Evolutionary conservation across 2,329 filamentous ascomycete species (phyloP), one percentile per base, ranked within the genome.

Genomic region (Monilinia laxa): DNA sequence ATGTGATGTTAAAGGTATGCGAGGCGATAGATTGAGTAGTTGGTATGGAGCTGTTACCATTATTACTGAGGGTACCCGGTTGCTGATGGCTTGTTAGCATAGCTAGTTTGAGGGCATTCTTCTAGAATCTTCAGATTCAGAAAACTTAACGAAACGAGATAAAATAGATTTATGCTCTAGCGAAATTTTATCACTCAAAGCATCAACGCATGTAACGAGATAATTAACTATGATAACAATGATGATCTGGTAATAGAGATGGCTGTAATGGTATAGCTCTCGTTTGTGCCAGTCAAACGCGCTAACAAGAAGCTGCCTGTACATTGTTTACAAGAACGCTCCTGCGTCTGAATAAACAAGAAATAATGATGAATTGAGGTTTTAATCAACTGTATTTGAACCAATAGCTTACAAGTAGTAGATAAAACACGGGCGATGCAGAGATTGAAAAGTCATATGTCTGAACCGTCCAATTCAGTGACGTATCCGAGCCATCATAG

Each of bases 391-490:
- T 3, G 20, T 42, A 38, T 59, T 6, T 49, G 20, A 18, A 49
- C 20, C 18, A 49, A 2, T 59, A 18, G 35, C 64, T 65, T 65
- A 65, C 64, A 53, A 65, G 64, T 54, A 65, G 25, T 60, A 65
- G 55, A 31, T 65, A 60, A 25, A 65, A 65, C 12, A 65, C 55
- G 14, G 64, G 55, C 16, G 64, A 65, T 14, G 16, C 28, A 25
- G 55, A 35, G 14, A 47, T 23, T 53, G 64, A 53, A 23, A 62
- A 62, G 20, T 47, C 31, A 16, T 66, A 66, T 49, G 57, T 40
- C 31, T 66, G 64, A 38, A 66, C 64, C 18, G 57, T 66, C 64
- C 64, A 66, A 35, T 63, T 63, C 16, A 66, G 35, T 5, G 47
- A 65, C 2, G 40, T 65, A 18, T 54, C 38, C 12, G 62, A 54